Evolutionary conservation across 2,329 filamentous ascomycete genomes (phyloP).

Genomic region (Bipolaris gigantea): DNA sequence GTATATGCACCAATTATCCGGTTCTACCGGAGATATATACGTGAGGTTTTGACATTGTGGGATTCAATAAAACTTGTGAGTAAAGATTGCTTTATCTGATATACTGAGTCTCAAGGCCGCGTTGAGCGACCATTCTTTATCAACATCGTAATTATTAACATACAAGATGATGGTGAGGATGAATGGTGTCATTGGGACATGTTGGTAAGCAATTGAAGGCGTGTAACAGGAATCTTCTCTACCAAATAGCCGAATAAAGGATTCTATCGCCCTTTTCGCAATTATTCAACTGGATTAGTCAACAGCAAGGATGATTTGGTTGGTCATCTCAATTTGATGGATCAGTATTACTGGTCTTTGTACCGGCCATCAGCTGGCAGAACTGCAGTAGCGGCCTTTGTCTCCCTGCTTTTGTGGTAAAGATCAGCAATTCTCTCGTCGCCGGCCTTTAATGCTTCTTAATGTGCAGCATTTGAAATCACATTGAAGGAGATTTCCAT

Average conservation of each 20-base stretch:
- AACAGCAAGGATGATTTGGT: not conserved
- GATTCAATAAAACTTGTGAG: not conserved
- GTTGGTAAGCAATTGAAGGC: not conserved
- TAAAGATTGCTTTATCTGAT: not conserved
- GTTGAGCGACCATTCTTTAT: not conserved
- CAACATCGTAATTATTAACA: not conserved
- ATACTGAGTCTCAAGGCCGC: not conserved
- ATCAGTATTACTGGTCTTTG: not conserved
- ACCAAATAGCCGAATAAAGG: not conserved
- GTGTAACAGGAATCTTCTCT: not conserved
- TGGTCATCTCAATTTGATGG: not conserved
- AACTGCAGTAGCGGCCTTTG: not conserved
- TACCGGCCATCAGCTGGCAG: not conserved
- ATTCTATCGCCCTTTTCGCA: not conserved
- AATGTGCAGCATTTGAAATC: not conserved
- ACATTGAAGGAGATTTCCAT: not conserved
- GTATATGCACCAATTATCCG: slow-evolving; percentile 33
- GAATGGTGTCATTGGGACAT: not conserved
- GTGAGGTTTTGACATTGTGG: slow-evolving; percentile 17
- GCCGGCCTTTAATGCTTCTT: not conserved
- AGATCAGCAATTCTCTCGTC: not conserved
- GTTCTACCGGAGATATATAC: slow-evolving; percentile 36
- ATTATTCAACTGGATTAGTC: not conserved
- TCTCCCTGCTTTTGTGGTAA: not conserved
- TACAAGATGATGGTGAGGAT: not conserved